Base-by-base conservation (phyloP, 179 eudicot species). In the Drosera spatulata region DNA sequence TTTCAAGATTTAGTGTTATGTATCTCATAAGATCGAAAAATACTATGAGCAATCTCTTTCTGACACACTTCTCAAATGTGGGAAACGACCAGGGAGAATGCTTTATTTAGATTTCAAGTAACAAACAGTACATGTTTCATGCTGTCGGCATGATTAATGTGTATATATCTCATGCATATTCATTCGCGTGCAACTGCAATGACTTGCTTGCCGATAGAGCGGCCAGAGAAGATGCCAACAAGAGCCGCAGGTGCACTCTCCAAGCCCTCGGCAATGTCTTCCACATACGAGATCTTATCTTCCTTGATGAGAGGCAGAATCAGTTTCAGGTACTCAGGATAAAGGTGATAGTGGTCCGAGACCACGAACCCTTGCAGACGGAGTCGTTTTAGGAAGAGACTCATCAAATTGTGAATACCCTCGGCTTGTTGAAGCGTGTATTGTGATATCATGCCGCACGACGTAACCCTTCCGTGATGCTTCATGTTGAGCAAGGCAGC, bases 401-500 rank as follows among this genome's bases (percentile, higher is more conserved):
- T 15, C 2, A 70, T 12, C 74, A 85, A 65, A 64, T 82, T 82
- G 44, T 61, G 63, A 6, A 79, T 68, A 12, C 84, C 86, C 46
- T 85, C 86, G 0, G 73, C 67, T 11, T 81, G 49, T 10, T 45
- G 79, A 3, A 78, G 79, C 50, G 77, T 78, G 77, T 85, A 85
- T 57, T 85, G 86, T 7, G 94, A 85, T 50, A 85, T 73, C 88
- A 80, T 67, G 41, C 94, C 88, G 58, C 94, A 85, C 0, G 74
- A 72, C 14, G 94, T 70, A 7, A 83, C 79, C 2, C 85, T 79
- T 1, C 88, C 85, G 6, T 66, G 60, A 7, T 45, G 4, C 54
- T 71, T 75, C 88, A 85, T 82, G 70, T 85, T 82, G 2, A 52
- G 56, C 10, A 83, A 65, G 48, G 77, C 88, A 2, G 82, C 94